These are phyloP conservation scores for Pseudogymnoascus sp. DNA, from an alignment of 2,329 filamentous ascomycete species.

Conservation along the genomic window DNA sequence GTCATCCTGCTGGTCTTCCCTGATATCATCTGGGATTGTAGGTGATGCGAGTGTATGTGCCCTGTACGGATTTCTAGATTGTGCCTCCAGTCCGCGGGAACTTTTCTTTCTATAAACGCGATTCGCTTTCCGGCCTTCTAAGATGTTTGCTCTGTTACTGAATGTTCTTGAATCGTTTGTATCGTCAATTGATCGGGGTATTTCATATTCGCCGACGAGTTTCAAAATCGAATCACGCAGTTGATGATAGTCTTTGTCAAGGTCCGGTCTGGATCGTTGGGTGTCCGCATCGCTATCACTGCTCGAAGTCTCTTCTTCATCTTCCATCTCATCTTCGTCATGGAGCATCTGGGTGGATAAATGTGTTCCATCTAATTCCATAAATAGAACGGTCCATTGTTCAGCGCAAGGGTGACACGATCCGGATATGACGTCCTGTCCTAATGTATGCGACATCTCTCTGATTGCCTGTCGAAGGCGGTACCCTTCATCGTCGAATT, in stretches of 20 bases:
- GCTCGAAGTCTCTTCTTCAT: constrained; percentile 57
- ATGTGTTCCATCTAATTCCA: constrained; percentile 64
- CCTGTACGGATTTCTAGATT: constrained; percentile 54
- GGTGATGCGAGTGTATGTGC: constrained; percentile 10
- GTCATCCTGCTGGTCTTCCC: constrained; percentile 18
- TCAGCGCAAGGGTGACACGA: constrained; percentile 74
- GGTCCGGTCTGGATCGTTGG: constrained; percentile 50
- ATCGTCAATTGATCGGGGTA: constrained; percentile 59
- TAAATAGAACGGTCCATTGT: constrained; percentile 74
- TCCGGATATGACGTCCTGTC: constrained; percentile 57
- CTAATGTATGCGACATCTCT: constrained; percentile 62
- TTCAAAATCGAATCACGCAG: constrained; percentile 74
- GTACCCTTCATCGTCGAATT: constrained; percentile 58
- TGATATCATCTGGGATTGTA: constrained; percentile 3
- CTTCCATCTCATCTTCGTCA: constrained; percentile 58
- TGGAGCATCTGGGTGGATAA: constrained; percentile 68
- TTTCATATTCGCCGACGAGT: constrained; percentile 76
- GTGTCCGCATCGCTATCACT: constrained; percentile 54
- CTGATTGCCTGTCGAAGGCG: constrained; percentile 61
- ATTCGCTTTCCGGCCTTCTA: constrained; percentile 47
- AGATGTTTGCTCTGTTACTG: constrained; percentile 59
- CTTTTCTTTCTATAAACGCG: constrained; percentile 53
- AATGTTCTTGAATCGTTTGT: constrained; percentile 56
- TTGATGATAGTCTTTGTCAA: constrained; percentile 75
- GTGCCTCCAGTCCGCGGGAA: constrained; percentile 40